phyloP scores from a whole-genome alignment of 2,329 filamentous ascomycete genomes.

The Furcasterigmium sp. region DNA sequence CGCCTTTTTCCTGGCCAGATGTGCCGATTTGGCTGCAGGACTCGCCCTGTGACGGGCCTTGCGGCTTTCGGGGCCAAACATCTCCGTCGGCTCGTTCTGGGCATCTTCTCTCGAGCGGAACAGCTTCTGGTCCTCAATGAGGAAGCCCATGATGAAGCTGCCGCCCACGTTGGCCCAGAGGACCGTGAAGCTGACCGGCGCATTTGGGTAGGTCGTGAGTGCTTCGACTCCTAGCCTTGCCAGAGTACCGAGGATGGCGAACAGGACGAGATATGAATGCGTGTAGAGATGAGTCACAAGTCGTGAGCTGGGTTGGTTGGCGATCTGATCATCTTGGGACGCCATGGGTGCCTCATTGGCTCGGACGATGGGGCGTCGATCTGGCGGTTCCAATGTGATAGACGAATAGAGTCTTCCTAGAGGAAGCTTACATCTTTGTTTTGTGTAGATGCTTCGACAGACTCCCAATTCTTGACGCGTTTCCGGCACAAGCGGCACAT shows the following conservation, averaged over 20 bases:
- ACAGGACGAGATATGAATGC: conserved; percentile 77
- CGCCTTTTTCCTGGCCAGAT: conserved; percentile 69
- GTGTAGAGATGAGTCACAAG: conserved; percentile 54
- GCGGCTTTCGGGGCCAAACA: no score
- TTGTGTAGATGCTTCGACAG: no score
- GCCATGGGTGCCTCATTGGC: no score
- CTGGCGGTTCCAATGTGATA: no score
- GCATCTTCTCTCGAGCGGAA: conserved; percentile 36
- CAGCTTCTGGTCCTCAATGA: conserved; percentile 70
- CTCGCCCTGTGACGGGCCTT: no score
- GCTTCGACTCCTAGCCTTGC: conserved; percentile 76
- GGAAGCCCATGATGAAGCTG: conserved; percentile 78
- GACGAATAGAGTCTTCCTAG: no score
- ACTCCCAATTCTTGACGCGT: no score
- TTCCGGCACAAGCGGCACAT: no score
- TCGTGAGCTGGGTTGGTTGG: no score
- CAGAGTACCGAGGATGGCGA: conserved; percentile 78
- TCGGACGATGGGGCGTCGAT: no score
- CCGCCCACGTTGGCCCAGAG: conserved; percentile 88
- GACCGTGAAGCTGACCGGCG: conserved; percentile 66
- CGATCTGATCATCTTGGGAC: background rate
- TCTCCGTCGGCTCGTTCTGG: background rate
- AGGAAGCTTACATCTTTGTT: no score
- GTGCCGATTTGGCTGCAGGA: conserved; percentile 24
- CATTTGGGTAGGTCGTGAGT: conserved; percentile 72